A percentile compares a stretch with the other conserved stretches of the same genome.
Conservation (phyloP, 2,329 filamentous ascomycete genomes). For the Nemania serpens region DNA sequence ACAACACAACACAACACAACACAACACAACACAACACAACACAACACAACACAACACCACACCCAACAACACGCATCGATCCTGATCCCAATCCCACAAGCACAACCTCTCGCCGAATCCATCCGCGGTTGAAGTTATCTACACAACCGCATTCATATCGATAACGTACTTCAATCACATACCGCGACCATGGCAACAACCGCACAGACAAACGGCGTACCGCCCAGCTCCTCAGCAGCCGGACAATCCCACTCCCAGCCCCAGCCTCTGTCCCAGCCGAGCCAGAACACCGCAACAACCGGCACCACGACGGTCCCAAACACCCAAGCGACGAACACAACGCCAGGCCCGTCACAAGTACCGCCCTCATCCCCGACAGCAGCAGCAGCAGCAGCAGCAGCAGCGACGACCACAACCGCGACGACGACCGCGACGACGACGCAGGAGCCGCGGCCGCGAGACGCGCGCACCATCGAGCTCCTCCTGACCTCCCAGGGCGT, state of each 20-base stretch:
- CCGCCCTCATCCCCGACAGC: conserved; percentile 38
- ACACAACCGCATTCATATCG: not conserved
- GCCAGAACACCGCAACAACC: conserved; percentile 20
- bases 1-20: not conserved
- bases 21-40: not conserved
- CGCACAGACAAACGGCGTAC: conserved; percentile 23
- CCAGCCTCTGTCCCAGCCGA: conserved; percentile 15
- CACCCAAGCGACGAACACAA: conserved; percentile 22
- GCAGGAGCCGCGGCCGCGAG: conserved; percentile 67
- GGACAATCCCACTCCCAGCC: conserved; percentile 19
- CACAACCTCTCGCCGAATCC: too few species aligned
- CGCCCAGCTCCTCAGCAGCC: conserved; percentile 13
- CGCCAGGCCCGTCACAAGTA: conserved; percentile 5
- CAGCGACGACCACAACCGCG: conserved; percentile 41
- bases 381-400: conserved; percentile 30
- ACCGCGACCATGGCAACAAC: conserved; percentile 16
- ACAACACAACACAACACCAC: not conserved
- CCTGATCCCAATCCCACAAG: not conserved
- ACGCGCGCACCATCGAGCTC: conserved; percentile 78
- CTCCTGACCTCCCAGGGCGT: conserved; percentile 80
- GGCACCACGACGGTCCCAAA: conserved; percentile 23
- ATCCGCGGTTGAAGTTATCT: not conserved
- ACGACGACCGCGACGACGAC: conserved; percentile 33
- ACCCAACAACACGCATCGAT: not conserved
- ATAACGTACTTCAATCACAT: not conserved